phyloP scores from a whole-genome alignment of 2,329 filamentous ascomycete genomes.

The Colletotrichum lentis region DNA sequence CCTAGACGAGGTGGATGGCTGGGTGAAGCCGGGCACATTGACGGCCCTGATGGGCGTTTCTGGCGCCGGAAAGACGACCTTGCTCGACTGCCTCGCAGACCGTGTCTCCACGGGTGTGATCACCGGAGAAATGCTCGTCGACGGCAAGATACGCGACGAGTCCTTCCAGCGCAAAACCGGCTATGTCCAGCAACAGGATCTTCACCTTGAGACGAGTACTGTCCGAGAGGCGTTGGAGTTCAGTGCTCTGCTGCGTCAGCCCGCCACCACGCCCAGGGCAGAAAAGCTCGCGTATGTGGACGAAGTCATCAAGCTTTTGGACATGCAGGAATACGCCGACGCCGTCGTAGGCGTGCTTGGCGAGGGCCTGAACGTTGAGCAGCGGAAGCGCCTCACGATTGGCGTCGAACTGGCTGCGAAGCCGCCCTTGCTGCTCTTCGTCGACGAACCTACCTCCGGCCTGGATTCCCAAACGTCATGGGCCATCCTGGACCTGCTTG shows the following conservation, averaged over 20 bases:
- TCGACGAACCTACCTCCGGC: conserved; percentile 81
- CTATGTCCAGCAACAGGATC: conserved; percentile 73
- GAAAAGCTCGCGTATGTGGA: conserved; percentile 45
- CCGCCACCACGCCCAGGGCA: conserved; percentile 58
- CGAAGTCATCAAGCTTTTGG: conserved; percentile 45
- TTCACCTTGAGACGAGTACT: conserved; percentile 36
- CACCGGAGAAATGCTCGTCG: conserved; percentile 71
- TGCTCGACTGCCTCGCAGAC: conserved; percentile 68
- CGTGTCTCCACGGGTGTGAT: conserved; percentile 75
- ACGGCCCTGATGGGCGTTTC: conserved; percentile 66
- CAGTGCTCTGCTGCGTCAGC: conserved; percentile 72
- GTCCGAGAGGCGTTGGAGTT: conserved; percentile 74
- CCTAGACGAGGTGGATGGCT: conserved; percentile 73
- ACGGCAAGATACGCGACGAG: conserved; percentile 68
- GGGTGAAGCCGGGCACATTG: conserved; percentile 73
- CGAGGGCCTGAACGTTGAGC: conserved; percentile 59
- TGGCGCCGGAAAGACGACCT: conserved; percentile 57
- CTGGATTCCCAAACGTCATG: conserved; percentile 79
- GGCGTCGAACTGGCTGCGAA: conserved; percentile 79
- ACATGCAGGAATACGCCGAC: conserved; percentile 71
- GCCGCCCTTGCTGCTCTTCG: conserved; percentile 75
- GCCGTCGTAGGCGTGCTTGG: conserved; percentile 74
- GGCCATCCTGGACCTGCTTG: conserved; percentile 75
- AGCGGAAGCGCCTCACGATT: conserved; percentile 71
- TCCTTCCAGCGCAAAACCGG: conserved; percentile 75